phyloP scores from a whole-genome alignment of 2,329 filamentous ascomycete genomes.

The Scytalidium lignicola region DNA sequence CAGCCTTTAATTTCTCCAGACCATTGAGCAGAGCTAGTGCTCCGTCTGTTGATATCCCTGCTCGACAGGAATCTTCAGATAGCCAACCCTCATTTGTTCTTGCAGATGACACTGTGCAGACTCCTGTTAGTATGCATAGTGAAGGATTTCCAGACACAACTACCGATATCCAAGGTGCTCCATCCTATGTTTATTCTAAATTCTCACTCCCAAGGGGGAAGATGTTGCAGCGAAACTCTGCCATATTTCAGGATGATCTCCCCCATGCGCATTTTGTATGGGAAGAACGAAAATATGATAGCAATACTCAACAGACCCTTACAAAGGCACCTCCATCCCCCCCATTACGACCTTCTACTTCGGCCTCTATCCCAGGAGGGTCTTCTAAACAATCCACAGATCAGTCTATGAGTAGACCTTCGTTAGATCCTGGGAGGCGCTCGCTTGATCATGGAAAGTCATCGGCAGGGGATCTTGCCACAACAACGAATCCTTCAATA shows the following conservation, averaged over 20 bases:
- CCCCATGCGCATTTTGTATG: conserved; percentile 53
- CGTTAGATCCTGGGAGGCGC: conserved; percentile 45
- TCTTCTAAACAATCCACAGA: neutral
- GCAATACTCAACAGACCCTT: conserved; percentile 38
- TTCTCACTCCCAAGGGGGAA: conserved; percentile 81
- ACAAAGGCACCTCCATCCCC: conserved; percentile 55
- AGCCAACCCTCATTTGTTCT: conserved; percentile 59
- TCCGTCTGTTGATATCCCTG: conserved; percentile 46
- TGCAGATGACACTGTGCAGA: conserved; percentile 60
- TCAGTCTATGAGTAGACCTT: conserved; percentile 33
- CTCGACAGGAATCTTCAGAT: conserved; percentile 60
- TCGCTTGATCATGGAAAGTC: conserved; percentile 41
- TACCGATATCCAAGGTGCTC: conserved; percentile 45
- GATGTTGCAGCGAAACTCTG: conserved; percentile 63
- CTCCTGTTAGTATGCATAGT: conserved; percentile 67
- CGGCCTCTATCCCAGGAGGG: conserved; percentile 29
- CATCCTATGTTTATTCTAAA: conserved; percentile 83
- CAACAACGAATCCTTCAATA: conserved; percentile 27
- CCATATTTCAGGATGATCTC: conserved; percentile 50
- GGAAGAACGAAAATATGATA: conserved; percentile 48
- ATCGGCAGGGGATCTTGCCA: conserved; percentile 37
- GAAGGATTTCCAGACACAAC: conserved; percentile 57
- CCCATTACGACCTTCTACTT: conserved; percentile 55
- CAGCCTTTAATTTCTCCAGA: conserved; percentile 89
- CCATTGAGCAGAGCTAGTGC: conserved; percentile 73